Percentiles rank a stretch among this genome's conserved stretches.
Conservation (phyloP, 2,329 filamentous ascomycete genomes). For the Sporothrix luriei region DNA sequence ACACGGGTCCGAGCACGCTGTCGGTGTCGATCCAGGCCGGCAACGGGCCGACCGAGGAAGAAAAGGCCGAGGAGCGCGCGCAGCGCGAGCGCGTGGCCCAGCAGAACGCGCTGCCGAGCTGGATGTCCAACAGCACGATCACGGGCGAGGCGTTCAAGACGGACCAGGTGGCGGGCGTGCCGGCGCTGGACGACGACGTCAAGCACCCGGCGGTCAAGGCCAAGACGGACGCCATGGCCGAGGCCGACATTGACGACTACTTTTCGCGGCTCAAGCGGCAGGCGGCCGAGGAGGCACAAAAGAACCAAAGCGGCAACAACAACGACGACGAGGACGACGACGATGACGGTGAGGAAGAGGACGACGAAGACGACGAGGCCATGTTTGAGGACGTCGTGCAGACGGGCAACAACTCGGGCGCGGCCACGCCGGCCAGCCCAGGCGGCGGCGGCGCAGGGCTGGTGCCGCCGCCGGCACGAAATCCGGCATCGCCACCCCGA, state of each 20-base stretch:
- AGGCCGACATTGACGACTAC: constrained; percentile 65
- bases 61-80: constrained; percentile 65
- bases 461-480: constrained; percentile 33
- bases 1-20: constrained; percentile 68
- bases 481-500: constrained; percentile 21
- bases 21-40: constrained; percentile 69
- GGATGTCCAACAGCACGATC: constrained; percentile 72
- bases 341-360: constrained; percentile 52
- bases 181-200: constrained; percentile 47
- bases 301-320: constrained; percentile 49
- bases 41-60: constrained; percentile 67
- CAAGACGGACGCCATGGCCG: constrained; percentile 53
- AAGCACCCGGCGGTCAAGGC: constrained; percentile 51
- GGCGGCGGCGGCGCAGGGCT: not conserved
- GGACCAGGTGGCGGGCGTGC: constrained; percentile 41
- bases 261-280: constrained; percentile 69
- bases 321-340: constrained; percentile 52
- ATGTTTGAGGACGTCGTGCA: constrained; percentile 55
- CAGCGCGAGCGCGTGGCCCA: constrained; percentile 65
- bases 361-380: constrained; percentile 42
- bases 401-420: constrained; percentile 42
- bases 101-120: constrained; percentile 70
- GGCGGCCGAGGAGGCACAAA: constrained; percentile 55
- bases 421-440: constrained; percentile 42
- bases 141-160: constrained; percentile 62